Evolutionary conservation across 2,329 filamentous ascomycete species (phyloP).

Genomic region (Cryoendolithus antarcticus): DNA sequence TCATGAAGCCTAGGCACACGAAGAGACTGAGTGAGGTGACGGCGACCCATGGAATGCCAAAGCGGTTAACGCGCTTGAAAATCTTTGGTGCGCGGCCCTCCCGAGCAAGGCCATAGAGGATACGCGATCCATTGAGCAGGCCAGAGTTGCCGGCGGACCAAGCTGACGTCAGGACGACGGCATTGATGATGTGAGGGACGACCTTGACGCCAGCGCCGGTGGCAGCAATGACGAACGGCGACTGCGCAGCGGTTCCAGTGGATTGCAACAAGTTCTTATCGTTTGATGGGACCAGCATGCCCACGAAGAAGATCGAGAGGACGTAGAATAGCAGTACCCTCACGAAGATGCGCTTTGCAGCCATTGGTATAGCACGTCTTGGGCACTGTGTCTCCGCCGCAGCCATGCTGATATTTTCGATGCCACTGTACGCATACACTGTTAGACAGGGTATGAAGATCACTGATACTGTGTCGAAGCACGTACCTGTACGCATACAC

Average conservation of each 20-base stretch:
- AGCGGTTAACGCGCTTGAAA: slow-evolving; percentile 30
- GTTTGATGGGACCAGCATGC: slow-evolving; percentile 28
- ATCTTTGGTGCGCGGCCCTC: slow-evolving; percentile 50
- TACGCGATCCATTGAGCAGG: slow-evolving; percentile 40
- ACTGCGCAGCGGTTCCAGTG: slow-evolving; percentile 26
- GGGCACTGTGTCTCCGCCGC: slow-evolving; percentile 13
- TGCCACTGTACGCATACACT: slow-evolving; percentile 21
- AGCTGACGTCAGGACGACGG: slow-evolving; percentile 53
- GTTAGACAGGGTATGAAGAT: slow-evolving; percentile 14
- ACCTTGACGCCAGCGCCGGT: slow-evolving; percentile 46
- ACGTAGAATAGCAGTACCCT: slow-evolving; percentile 26
- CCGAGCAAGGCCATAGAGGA: slow-evolving; percentile 43
- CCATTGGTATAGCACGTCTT: slow-evolving; percentile 12
- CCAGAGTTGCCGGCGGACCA: slow-evolving; percentile 44
- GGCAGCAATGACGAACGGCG: slow-evolving; percentile 47
- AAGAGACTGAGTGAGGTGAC: slow-evolving; percentile 31
- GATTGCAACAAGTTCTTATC: slow-evolving; percentile 19
- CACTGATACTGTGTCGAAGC: slow-evolving; percentile 11
- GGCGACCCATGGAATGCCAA: slow-evolving; percentile 39
- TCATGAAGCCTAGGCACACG: slow-evolving; percentile 30
- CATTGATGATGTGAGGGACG: slow-evolving; percentile 55
- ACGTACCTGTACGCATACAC: slow-evolving; percentile 15
- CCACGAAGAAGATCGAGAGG: slow-evolving; percentile 25
- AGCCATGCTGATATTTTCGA: slow-evolving; percentile 18
- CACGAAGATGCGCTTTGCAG: slow-evolving; percentile 12